A percentile compares a stretch with the other conserved stretches of the same genome.
phyloP scores from a whole-genome alignment of 2,329 filamentous ascomycete genomes.

The Arthrinium phaeospermum region DNA sequence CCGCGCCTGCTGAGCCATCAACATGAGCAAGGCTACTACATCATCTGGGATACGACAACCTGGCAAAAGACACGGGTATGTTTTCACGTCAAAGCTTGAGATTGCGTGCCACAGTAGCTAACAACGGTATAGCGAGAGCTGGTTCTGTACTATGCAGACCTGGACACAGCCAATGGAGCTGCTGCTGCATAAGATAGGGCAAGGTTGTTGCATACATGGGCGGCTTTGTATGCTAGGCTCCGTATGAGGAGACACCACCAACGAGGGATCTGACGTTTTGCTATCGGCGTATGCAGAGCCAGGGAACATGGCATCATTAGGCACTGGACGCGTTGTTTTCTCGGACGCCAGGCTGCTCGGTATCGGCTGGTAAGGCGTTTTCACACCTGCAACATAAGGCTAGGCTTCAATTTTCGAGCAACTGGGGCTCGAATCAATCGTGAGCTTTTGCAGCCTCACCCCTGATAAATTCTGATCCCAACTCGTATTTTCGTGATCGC shows the following conservation, averaged over 20 bases:
- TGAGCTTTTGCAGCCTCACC: slow-evolving; percentile 6
- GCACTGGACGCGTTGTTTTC: slow-evolving; percentile 16
- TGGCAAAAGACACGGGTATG: slow-evolving; percentile 68
- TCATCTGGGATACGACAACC: slow-evolving; percentile 67
- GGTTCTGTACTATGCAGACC: slow-evolving; percentile 65
- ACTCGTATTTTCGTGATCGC: neutral
- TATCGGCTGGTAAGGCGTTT: slow-evolving; percentile 16
- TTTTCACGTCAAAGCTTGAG: slow-evolving; percentile 26
- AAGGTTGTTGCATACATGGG: neutral
- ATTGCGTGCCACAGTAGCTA: neutral
- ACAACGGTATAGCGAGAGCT: slow-evolving; percentile 57
- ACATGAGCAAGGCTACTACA: slow-evolving; percentile 69
- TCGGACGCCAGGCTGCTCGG: slow-evolving; percentile 17
- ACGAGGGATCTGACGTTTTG: slow-evolving; percentile 18
- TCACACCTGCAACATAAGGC: slow-evolving; percentile 12
- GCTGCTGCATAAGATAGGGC: slow-evolving; percentile 4
- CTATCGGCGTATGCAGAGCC: slow-evolving; percentile 18
- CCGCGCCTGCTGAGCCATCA: slow-evolving; percentile 63
- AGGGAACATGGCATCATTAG: slow-evolving; percentile 19
- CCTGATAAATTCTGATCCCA: neutral
- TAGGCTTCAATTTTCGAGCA: slow-evolving; percentile 17
- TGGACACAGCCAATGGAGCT: slow-evolving; percentile 47
- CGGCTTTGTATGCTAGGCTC: neutral
- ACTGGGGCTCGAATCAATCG: slow-evolving; percentile 12
- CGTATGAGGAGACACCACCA: neutral